Base-by-base conservation (phyloP, 192 early-diverging fungal genomes). In the Umbelopsis ramanniana region DNA sequence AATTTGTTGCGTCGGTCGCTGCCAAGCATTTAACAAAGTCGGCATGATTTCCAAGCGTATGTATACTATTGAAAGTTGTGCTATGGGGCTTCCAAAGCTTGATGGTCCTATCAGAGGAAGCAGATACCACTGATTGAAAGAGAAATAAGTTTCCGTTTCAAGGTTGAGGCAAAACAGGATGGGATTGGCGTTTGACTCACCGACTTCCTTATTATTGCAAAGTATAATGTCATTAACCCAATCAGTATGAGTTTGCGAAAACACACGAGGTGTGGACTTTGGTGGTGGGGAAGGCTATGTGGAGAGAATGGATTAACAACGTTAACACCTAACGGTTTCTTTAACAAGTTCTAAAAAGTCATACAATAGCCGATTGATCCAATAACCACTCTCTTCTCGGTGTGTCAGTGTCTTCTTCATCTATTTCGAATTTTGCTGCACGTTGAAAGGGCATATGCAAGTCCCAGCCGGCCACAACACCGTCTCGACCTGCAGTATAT, bases 161-260 rank as follows among this genome's bases (percentile, higher is more conserved):
- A n/a, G n/a, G n/a, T 37, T 29, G 11, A 3, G 14, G 40, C 0
- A 2, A 43, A 17, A 37, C 17, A 37, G 10, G 11, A 17, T n/a
- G 5, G 22, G 52, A 40, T 6, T 5, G 46, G 15, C 40, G 48
- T 19, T 19, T 60, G 22, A 81, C 82, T 83, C 79, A 93, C 92
- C 80, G 72, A 79, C 79, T 50, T 85, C 84, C 66, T 86, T 87
- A 48, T 86, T 74, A 67, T 93, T 84, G 66, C 87, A 89, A 15
- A 94, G 82, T 22, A 89, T 88, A 52, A 99, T 86, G 69, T 97
- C 97, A 78, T 98, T 99, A 8, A 99, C 91, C 97, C 97, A 99
- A 80, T 98, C 96, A 8, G 89, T 92, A 73, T 99, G 97, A 60
- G 93, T 86, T 74, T 93, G 86, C 67, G 85, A 92, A 29, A 88